Percentiles rank a stretch among this genome's conserved stretches.
phyloP scores from a whole-genome alignment of 768 basidiomycete species.

The Mycena epipterygia region DNA sequence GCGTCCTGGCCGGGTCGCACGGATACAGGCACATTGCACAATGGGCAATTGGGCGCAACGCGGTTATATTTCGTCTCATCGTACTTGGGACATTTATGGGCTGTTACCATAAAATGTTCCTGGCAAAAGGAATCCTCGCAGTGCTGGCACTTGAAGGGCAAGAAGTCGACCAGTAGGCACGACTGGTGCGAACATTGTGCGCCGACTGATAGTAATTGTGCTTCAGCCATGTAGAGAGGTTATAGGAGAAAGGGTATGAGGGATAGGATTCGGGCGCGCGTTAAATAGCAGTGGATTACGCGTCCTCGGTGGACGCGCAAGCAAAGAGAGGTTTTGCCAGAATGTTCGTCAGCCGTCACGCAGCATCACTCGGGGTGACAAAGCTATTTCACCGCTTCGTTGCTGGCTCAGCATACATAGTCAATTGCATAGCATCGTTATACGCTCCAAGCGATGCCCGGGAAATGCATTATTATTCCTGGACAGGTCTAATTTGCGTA shows the following conservation, averaged over 20 bases:
- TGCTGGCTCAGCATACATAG: no score
- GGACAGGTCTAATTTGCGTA: no score
- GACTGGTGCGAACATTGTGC: constrained; percentile 76
- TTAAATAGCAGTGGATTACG: constrained; percentile 27
- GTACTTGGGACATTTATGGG: constrained; percentile 78
- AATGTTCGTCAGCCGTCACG: neutral
- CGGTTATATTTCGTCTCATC: constrained; percentile 80
- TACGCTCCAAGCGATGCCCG: no score
- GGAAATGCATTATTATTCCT: no score
- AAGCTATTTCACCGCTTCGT: no score
- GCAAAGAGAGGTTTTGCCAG: constrained; percentile 16
- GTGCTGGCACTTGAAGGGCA: constrained; percentile 90
- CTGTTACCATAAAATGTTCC: constrained; percentile 81
- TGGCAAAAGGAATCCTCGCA: constrained; percentile 80
- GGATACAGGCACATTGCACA: constrained; percentile 83
- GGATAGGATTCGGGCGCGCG: constrained; percentile 27
- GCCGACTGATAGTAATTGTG: constrained; percentile 76
- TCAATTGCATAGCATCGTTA: no score
- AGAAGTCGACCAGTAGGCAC: constrained; percentile 84
- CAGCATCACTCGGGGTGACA: neutral
- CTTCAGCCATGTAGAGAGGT: constrained; percentile 53
- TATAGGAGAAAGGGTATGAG: constrained; percentile 30
- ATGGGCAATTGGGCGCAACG: constrained; percentile 83
- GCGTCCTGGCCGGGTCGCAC: constrained; percentile 85
- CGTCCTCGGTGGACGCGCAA: constrained; percentile 29